Evolutionary conservation across 257 asterid genomes (phyloP), one percentile per base, ranked within the genome.

Genomic region (Buddleja alternifolia): DNA sequence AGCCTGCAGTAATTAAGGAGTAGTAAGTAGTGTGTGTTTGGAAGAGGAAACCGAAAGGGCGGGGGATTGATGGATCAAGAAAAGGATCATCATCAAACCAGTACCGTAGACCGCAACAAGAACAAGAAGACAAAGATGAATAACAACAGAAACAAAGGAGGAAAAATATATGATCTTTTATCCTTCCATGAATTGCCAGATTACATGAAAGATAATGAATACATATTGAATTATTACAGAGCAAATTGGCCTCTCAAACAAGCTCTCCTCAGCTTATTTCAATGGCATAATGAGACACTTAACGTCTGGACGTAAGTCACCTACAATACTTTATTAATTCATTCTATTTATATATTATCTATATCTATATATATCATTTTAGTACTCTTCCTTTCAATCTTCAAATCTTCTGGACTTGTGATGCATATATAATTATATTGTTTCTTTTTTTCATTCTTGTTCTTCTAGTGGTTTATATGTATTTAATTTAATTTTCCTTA

Each of bases 261-360:
- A 48, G 96, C 99, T 45, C 46, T 94, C 69, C 75, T 89, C 73
- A 94, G 99, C 84, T 4, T 94, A 1, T 91, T 91, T 72, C 82
- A 83, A 21, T 94, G 99, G 99, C 99, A 94, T 61, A 91, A 94
- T 61, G 99, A 94, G 84, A 91, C 99, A 15, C 96, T 94, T 6
- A 94, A 94, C 69, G 96, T 94, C 0, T 94, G 99, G 99, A 94
- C 97, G 99, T 89, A 73, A 75, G 97, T 81, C n/a, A n/a, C n/a
- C n/a, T n/a, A n/a, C n/a, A n/a, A n/a, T n/a, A n/a, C n/a, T 2
- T 40, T 41, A 32, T 39, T 32, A 12, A 21, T 17, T 0, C 15
- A 3, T 45, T 29, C n/a, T 1, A 29, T 29, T 29, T 29, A 7
- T 8, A 17, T 1, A 5, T n/a, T 10, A 20, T 45, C 3, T 21